Evolutionary conservation across 768 basidiomycete genomes (phyloP), one percentile per base, ranked within the genome.

Genomic region (Pisolithus albus): DNA sequence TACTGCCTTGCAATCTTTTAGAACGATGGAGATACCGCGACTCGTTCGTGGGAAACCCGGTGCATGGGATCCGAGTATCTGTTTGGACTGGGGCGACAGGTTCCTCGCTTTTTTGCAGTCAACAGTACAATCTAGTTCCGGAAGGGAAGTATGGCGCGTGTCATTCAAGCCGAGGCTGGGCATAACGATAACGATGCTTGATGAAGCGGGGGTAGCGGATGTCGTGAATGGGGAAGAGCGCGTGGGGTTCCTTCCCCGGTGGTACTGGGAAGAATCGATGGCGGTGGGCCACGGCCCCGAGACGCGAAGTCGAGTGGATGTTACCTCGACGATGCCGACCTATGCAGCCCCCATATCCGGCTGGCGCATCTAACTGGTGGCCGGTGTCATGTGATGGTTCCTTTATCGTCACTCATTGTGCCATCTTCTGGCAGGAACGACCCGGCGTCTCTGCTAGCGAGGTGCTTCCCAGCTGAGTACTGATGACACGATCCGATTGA

Each of bases 1-100:
- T 16, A 75, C 75, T 13, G 81, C 80, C 4, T 74, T 79, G 7
- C 88, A 88, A 64, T 70, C 77, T 10, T 91, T 92, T 69, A 78
- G 83, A 59, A 94, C 92, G 15, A 76, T 87, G 47, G 75, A 90
- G 53, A 73, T 94, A 42, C 92, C 92, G 47, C 81, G 88, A 28
- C 64, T 84, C 47, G 82, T 92, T 18, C 83, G 86, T 47, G 86
- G 81, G 8, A 89, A 85, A 61, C 75, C 83, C 7, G 77, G 74
- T 34, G 81, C 78, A 26, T 94, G 92, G 92, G 81, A 92, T 59
- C 85, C 92, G 2, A 67, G 75, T 11, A 61, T 82, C 50, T 90
- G 86, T 63, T 71, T 94, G 9, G 75, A 78, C 39, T 93, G 88
- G 81, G 89, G 82, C n/a, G 67, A 81, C 38, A 62, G 59, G 15